Conservation (phyloP, 345 rosid species). For the Sonneratia caseolaris region DNA sequence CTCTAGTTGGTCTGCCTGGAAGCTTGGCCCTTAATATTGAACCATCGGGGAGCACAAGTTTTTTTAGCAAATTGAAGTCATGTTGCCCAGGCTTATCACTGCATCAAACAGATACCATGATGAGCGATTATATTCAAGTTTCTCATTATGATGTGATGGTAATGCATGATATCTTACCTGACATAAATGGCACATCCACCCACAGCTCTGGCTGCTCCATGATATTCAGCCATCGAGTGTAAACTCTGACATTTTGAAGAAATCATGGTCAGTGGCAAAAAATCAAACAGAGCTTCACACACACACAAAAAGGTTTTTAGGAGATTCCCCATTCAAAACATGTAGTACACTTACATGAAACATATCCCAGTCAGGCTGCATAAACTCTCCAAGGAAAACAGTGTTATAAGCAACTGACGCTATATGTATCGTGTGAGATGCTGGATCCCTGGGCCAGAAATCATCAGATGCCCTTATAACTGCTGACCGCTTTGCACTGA, state of each 20-base stretch:
- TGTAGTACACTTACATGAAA: slow-evolving; percentile 43
- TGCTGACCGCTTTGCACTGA: slow-evolving; percentile 47
- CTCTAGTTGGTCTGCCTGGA: slow-evolving; percentile 63
- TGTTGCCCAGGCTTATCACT: slow-evolving; percentile 69
- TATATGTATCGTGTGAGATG: slow-evolving; percentile 64
- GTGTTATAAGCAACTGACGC: slow-evolving; percentile 66
- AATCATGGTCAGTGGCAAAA: neutral
- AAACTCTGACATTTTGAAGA: slow-evolving; percentile 33
- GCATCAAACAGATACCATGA: slow-evolving; percentile 5
- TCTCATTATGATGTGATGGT: neutral
- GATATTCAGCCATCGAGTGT: slow-evolving; percentile 68
- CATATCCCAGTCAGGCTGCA: slow-evolving; percentile 80
- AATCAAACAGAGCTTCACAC: neutral
- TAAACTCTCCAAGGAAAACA: slow-evolving; percentile 58
- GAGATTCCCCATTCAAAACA: too few species aligned
- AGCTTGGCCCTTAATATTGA: slow-evolving; percentile 61
- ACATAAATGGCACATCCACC: slow-evolving; percentile 61
- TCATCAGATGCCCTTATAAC: slow-evolving; percentile 59
- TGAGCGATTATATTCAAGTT: neutral
- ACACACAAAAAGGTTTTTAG: neutral
- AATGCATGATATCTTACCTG: slow-evolving; percentile 16
- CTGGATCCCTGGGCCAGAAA: slow-evolving; percentile 63
- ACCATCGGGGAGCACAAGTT: slow-evolving; percentile 62
- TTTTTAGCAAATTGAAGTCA: slow-evolving; percentile 46
- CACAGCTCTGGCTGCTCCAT: slow-evolving; percentile 57